Evolutionary conservation across 495 filamentous ascomycete genomes (phyloP), one percentile per base, ranked within the genome.

Genomic region (Lichenothelia convexa): DNA sequence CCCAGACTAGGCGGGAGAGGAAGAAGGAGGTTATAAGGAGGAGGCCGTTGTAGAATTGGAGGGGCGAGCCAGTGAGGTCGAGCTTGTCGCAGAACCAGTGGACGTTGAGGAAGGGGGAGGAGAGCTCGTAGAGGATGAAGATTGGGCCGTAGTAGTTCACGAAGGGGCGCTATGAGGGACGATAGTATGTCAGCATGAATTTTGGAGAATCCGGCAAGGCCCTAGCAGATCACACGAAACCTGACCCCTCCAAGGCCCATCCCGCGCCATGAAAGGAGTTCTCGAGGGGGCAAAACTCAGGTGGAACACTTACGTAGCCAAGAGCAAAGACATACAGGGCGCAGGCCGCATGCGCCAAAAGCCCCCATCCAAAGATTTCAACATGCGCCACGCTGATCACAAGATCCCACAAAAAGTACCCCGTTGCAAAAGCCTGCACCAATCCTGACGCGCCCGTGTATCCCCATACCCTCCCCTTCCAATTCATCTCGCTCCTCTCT

Each of bases 21-120:
- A 92, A 89, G 64, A 99, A 99, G 32, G 70, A 74, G 30, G 49
- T 40, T 31, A 81, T 61, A 13, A 85, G 68, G 40, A 67, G 45
- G 53, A 87, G 72, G 47, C 85, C 85, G 55, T 94, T 94, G 58
- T 86, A 80, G 47, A 87, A 74, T 58, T 94, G 85, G 31, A 68
- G 43, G 12, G 56, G 64, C 41, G 79, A 79, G 35, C 89, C 89
- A 17, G 91, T 99, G 68, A 93, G 77, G 54, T 80, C 73, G 48
- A 94, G 65, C 61, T 99, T 99, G 63, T 99, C 89, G 51, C 79
- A 86, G 69, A 99, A 95, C 89, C 89, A 99, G 67, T 99, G 89
- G 59, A 95, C 80, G 55, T 93, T 91, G 49, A 91, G 74, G 62
- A 92, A 87, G 11, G 84, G 84, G 46, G 73, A 78, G 36, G 83